A percentile compares a stretch with the other conserved stretches of the same genome.
phyloP scores from a whole-genome alignment of 2,329 filamentous ascomycete species.

The Cytospora schulzeri region DNA sequence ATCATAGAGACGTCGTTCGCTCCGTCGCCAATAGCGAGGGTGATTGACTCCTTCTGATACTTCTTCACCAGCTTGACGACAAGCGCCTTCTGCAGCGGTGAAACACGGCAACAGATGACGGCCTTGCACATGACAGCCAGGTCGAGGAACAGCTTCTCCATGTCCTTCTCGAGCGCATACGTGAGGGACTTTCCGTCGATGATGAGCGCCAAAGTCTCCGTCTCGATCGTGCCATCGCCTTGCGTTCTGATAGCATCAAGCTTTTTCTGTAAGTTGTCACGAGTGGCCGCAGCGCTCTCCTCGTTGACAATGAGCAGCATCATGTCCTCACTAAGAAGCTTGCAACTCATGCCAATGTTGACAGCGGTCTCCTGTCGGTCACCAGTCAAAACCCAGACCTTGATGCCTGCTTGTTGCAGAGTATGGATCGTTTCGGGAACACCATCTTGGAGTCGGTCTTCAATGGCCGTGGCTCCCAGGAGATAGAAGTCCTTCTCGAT shows the following conservation, averaged over 20 bases:
- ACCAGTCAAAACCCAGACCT: conserved; percentile 97
- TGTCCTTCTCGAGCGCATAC: conserved; percentile 86
- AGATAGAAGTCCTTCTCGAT: conserved; percentile 92
- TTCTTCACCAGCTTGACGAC: conserved; percentile 98
- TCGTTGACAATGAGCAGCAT: conserved; percentile 96
- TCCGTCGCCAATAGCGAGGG: conserved; percentile 94
- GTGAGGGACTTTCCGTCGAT: conserved; percentile 97
- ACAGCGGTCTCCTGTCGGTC: conserved; percentile 98
- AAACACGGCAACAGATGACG: conserved; percentile 98
- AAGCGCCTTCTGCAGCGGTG: conserved; percentile 92
- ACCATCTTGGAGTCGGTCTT: conserved; percentile 94
- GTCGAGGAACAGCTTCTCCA: conserved; percentile 92
- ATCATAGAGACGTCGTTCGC: conserved; percentile 99
- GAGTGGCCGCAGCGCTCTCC: conserved; percentile 74
- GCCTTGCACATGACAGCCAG: conserved; percentile 95
- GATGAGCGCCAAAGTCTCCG: conserved; percentile 85
- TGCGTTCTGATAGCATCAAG: conserved; percentile 87
- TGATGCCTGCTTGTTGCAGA: conserved; percentile 93
- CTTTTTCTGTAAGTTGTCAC: conserved; percentile 91
- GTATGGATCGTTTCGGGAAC: conserved; percentile 98
- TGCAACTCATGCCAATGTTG: conserved; percentile 99
- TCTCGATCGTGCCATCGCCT: conserved; percentile 72
- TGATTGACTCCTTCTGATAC: conserved; percentile 82
- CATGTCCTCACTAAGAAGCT: conserved; percentile 98
- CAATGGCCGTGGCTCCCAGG: conserved; percentile 93